Percentiles rank a stretch among this genome's conserved stretches.
These are phyloP conservation scores for Tremellales sp. DNA, from an alignment of 1,284 basidiomycete species.

Conservation along the genomic window DNA sequence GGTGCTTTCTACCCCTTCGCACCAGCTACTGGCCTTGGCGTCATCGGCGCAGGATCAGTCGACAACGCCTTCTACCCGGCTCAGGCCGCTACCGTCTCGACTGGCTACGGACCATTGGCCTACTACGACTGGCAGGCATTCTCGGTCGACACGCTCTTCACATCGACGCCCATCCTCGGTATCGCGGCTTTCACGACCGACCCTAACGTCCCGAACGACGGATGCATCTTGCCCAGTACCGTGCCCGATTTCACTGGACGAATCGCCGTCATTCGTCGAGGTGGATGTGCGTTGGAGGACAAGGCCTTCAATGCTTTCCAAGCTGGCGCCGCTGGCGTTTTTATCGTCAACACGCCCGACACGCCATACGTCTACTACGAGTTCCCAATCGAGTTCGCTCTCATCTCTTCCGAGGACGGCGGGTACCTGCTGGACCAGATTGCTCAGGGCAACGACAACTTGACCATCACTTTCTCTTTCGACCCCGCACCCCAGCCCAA, in stretches of 20 bases:
- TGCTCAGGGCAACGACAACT: slow-evolving; percentile 43
- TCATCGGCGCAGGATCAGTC: slow-evolving; percentile 39
- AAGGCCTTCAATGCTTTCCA: slow-evolving; percentile 24
- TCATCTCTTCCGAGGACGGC: slow-evolving; percentile 39
- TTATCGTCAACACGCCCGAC: slow-evolving; percentile 24
- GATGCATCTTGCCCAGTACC: slow-evolving; percentile 33
- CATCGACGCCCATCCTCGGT: slow-evolving; percentile 1
- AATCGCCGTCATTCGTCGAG: slow-evolving; percentile 40
- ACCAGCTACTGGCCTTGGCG: slow-evolving; percentile 44
- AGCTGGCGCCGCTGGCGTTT: slow-evolving; percentile 23
- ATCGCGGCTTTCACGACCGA: slow-evolving; percentile 31
- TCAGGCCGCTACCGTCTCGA: slow-evolving; percentile 33
- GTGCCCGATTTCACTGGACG: slow-evolving; percentile 30
- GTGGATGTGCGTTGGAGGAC: slow-evolving; percentile 23
- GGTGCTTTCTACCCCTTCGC: slow-evolving; percentile 48
- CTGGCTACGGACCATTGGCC: slow-evolving; percentile 32
- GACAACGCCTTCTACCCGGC: slow-evolving; percentile 41
- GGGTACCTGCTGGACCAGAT: slow-evolving; percentile 50
- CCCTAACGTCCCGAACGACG: slow-evolving; percentile 25
- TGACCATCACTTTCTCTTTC: slow-evolving; percentile 55
- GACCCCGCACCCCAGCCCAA: slow-evolving; percentile 49
- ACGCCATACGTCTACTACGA: slow-evolving; percentile 20
- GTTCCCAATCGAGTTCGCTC: slow-evolving; percentile 32
- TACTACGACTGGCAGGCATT: slow-evolving; percentile 35
- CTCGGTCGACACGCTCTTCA: slow-evolving; percentile 20